Evolutionary conservation across 2,329 filamentous ascomycete genomes (phyloP).

Genomic region (Penicillium brevicompactum): DNA sequence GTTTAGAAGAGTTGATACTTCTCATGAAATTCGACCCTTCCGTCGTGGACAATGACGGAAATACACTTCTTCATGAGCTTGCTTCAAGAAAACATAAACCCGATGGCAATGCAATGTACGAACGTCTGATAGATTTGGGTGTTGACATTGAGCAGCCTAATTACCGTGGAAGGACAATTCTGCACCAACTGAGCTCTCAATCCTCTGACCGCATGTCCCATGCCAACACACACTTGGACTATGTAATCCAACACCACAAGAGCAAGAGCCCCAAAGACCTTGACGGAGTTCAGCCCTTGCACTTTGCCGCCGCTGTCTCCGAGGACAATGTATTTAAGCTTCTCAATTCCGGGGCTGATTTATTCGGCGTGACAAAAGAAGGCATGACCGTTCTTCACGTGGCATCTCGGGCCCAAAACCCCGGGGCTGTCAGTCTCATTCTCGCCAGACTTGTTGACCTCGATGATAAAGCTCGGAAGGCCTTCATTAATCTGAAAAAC

Average conservation of each 20-base stretch:
- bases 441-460: slow-evolving; percentile 1
- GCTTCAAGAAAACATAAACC: neutral
- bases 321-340: slow-evolving; percentile 13
- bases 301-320: slow-evolving; percentile 17
- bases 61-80: slow-evolving; percentile 5
- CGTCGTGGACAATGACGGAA: slow-evolving; percentile 4
- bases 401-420: slow-evolving; percentile 16
- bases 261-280: neutral
- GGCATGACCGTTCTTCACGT: slow-evolving; percentile 17
- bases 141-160: slow-evolving; percentile 10
- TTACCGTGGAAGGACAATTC: neutral
- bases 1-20: neutral
- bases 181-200: neutral
- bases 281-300: slow-evolving; percentile 14
- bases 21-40: slow-evolving; percentile 6
- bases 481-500: slow-evolving; percentile 15
- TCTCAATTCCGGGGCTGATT: slow-evolving; percentile 15
- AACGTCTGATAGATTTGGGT: neutral
- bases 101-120: neutral
- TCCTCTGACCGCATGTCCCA: too few species aligned
- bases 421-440: slow-evolving; percentile 11
- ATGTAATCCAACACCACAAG: slow-evolving; percentile 1
- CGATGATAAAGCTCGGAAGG: neutral
- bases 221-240: neutral
- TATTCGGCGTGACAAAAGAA: slow-evolving; percentile 12